phyloP scores from a whole-genome alignment of 1,284 basidiomycete species.

The Ganoderma boninense region DNA sequence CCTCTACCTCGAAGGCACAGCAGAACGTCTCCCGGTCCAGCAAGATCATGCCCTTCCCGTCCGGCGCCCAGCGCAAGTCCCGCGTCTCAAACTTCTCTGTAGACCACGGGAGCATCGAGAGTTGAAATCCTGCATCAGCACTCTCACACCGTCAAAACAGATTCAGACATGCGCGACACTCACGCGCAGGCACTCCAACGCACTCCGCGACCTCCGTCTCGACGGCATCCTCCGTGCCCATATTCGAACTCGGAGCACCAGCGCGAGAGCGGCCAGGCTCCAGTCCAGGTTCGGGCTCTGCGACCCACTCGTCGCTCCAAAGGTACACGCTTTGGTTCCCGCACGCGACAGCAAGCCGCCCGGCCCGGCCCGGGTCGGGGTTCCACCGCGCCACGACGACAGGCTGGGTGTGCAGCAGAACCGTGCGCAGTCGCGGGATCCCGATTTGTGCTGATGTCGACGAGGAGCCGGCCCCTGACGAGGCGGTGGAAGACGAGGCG shows the following conservation, averaged over 20 bases:
- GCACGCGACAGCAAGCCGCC: constrained; percentile 74
- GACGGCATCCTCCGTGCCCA: background rate
- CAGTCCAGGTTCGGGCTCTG: constrained; percentile 44
- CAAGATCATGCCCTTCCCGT: constrained; percentile 80
- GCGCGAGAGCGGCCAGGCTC: background rate
- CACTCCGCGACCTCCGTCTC: constrained; percentile 78
- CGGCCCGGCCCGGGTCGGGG: constrained; percentile 65
- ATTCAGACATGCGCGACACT: constrained; percentile 40
- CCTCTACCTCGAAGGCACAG: constrained; percentile 84
- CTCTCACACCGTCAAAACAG: background rate
- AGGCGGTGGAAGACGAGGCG: constrained; percentile 3
- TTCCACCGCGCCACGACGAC: constrained; percentile 79
- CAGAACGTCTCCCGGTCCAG: constrained; percentile 81
- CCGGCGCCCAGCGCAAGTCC: constrained; percentile 81
- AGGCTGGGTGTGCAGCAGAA: constrained; percentile 68
- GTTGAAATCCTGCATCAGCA: constrained; percentile 8
- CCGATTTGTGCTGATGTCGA: constrained; percentile 3
- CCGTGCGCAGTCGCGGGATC: constrained; percentile 55
- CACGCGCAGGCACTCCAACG: constrained; percentile 80
- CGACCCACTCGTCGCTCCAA: constrained; percentile 86
- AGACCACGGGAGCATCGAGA: constrained; percentile 4
- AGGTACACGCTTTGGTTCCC: constrained; percentile 74
- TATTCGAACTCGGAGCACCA: background rate
- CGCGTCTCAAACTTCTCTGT: constrained; percentile 71
- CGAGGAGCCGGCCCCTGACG: background rate